Conservation (phyloP, 2,329 filamentous ascomycete species). For the Graphilbum ipis-grandicollis region DNA sequence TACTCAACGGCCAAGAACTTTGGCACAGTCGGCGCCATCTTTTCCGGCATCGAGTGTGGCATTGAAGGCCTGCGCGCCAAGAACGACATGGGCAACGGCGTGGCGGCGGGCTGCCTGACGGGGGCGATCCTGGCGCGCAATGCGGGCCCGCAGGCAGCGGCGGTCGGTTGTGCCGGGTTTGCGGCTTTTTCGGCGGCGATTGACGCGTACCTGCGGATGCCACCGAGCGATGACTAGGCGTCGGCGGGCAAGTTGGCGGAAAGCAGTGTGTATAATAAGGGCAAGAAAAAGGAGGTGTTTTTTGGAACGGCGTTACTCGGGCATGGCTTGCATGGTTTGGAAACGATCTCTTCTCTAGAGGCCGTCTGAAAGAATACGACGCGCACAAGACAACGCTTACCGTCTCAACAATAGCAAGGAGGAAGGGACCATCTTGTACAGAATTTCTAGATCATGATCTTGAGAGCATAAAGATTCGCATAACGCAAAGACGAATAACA, state of each 20-base stretch:
- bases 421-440: no score
- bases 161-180: conserved; percentile 79
- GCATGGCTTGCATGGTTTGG: no score
- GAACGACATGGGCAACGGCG: conserved; percentile 81
- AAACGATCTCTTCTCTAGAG: no score
- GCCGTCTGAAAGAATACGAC: no score
- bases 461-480: no score
- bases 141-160: conserved; percentile 77
- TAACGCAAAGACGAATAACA: no score
- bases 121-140: conserved; percentile 75
- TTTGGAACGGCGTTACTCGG: no score
- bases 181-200: conserved; percentile 86
- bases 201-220: conserved; percentile 77
- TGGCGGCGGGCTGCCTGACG: conserved; percentile 76
- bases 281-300: no score
- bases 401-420: no score
- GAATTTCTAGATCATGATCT: no score
- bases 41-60: conserved; percentile 84
- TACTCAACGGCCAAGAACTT: conserved; percentile 85
- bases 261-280: no score
- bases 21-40: conserved; percentile 79
- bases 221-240: conserved; percentile 36
- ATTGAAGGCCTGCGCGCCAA: conserved; percentile 86
- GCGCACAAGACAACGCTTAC: no score
- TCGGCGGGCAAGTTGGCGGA: background rate